Base-by-base conservation (phyloP, 1,284 basidiomycete species). In the Heterobasidion irregulare region DNA sequence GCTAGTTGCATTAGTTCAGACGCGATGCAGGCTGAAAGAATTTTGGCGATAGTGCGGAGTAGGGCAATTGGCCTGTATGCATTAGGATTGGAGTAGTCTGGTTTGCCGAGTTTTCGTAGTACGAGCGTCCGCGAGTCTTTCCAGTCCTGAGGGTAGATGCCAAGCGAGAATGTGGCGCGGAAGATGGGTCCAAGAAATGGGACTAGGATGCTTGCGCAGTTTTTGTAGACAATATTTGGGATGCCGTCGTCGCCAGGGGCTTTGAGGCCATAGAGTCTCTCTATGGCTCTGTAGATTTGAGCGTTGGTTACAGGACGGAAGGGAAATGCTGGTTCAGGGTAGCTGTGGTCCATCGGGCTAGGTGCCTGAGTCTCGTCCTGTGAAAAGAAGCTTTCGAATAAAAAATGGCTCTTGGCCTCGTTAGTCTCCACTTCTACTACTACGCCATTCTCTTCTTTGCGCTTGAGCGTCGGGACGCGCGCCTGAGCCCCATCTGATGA, bases 11-110 rank as follows among this genome's bases (percentile, higher is more conserved):
- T 46, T 6, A 65, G 35, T 12, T 63, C 48, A 5, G 65, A 62
- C 0, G 71, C 58, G 0, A 69, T 57, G 43, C 64, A 59, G 8
- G 61, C 58, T 1, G 67, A 65, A 0, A 70, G 59, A 2, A 72
- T 56, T 51, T 76, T 76, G 2, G 65, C 65, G 12, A 72, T 61
- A 7, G 65, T 68, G 49, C 70, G 64, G 0, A 72, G 63, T 0
- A 78, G 69, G 0, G 69, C 69, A 0, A 78, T 74, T 0, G 75
- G 76, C 0, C 72, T 59, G 57, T 71, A 76, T 0, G 75, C 62
- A 16, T 68, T 70, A 0, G 72, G 60, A 0, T 63, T 49, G 0
- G 61, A 57, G 61, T 79, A 77, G 59, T 69, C 64, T 0, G 66
- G 35, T 36, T 70, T 70, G 0, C 68, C 70, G 2, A 71, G 74